Evolutionary conservation across 73 alveolate genomes (phyloP).

Genomic region (Paramecium caudatum): DNA sequence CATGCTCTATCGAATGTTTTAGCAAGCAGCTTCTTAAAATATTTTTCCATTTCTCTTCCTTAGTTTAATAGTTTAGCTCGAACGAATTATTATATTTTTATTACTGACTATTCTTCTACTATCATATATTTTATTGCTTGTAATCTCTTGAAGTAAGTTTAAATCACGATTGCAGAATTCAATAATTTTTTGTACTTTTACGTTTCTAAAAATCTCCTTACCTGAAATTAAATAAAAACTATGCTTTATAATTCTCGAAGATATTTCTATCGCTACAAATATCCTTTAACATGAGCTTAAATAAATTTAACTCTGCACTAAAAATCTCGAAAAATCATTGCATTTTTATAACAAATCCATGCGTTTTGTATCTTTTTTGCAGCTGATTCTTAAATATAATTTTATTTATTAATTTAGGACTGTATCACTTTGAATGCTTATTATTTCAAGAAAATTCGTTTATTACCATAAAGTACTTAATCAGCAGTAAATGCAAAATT

Average conservation of each 20-base stretch:
- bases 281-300: constrained; percentile 54
- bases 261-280: background rate
- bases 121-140: constrained; percentile 40
- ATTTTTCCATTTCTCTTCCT: background rate
- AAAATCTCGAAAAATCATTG: constrained; percentile 27
- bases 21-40: background rate
- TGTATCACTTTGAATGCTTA: background rate
- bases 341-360: constrained; percentile 40
- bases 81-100: constrained; percentile 6
- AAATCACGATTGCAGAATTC: background rate
- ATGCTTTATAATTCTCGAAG: background rate
- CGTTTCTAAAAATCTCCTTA: background rate
- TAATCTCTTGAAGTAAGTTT: constrained; percentile 36
- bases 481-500: constrained; percentile 40
- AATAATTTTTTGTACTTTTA: background rate
- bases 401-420: background rate
- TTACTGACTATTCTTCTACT: constrained; percentile 24
- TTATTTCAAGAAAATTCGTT: constrained; percentile 49
- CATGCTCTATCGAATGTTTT: background rate
- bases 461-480: constrained; percentile 60
- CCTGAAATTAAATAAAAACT: background rate
- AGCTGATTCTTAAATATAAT: background rate
- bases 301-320: background rate
- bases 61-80: background rate
- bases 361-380: constrained; percentile 8